Percentiles rank a stretch among this genome's conserved stretches.
Evolutionary conservation across 306 rosid genomes (phyloP).

Genomic region (Prunus salicina): DNA sequence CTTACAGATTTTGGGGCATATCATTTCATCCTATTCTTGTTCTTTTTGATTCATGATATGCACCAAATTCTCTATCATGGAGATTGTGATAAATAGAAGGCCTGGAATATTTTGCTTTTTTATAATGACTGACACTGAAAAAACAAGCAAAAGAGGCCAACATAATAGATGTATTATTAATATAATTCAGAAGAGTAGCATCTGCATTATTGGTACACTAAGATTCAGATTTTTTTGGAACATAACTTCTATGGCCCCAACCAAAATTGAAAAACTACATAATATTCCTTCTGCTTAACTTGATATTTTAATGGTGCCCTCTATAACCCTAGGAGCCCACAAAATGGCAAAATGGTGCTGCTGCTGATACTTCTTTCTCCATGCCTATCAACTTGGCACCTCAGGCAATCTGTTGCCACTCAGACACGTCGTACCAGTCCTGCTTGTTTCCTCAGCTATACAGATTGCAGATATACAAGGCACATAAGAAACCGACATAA

Average conservation of each 20-base stretch:
- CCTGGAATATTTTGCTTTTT: neutral
- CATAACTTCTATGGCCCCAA: slow-evolving; percentile 3
- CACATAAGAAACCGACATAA: neutral
- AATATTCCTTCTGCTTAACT: neutral
- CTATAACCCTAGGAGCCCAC: neutral
- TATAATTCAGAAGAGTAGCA: neutral
- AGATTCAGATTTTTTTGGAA: neutral
- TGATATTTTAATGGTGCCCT: neutral
- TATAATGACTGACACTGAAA: neutral
- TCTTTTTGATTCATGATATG: neutral
- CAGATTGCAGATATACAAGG: neutral
- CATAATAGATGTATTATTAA: neutral
- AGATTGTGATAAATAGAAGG: neutral
- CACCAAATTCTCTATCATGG: neutral
- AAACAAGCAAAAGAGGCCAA: neutral
- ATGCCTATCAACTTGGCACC: slow-evolving; percentile 2
- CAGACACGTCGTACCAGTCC: slow-evolving; percentile 17
- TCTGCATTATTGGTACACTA: slow-evolving; percentile 6
- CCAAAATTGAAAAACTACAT: slow-evolving; percentile 2
- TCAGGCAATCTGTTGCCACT: neutral
- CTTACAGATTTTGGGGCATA: neutral
- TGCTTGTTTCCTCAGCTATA: slow-evolving; percentile 45
- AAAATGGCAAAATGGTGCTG: slow-evolving; percentile 1
- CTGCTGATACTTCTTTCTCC: neutral
- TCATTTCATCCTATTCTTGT: neutral